A percentile compares a stretch with the other conserved stretches of the same genome.
These are phyloP conservation scores for Lithospermum erythrorhizon DNA, from an alignment of 257 asterid genomes.

Conservation along the genomic window DNA sequence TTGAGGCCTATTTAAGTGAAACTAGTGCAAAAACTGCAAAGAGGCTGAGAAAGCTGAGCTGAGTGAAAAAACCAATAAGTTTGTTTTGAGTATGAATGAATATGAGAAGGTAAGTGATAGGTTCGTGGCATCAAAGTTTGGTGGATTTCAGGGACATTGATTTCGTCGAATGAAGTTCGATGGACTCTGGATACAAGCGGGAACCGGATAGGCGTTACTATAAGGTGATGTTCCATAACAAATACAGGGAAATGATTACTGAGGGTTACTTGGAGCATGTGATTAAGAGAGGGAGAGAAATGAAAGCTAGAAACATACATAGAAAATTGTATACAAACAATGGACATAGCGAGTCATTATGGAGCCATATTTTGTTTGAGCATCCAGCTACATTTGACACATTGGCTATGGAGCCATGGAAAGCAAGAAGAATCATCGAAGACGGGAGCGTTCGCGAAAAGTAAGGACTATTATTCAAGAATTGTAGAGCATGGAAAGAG, in stretches of 20 bases:
- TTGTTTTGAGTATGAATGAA: constrained; percentile 42
- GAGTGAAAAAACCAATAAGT: constrained; percentile 19
- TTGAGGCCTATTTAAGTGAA: constrained; percentile 37
- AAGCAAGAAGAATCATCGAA: no score
- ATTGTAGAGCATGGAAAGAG: no score
- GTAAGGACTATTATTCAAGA: no score
- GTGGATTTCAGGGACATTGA: constrained; percentile 27
- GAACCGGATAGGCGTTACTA: constrained; percentile 14
- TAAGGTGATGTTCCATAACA: constrained; percentile 19
- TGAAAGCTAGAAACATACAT: no score
- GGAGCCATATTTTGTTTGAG: no score
- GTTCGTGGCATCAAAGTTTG: constrained; percentile 23
- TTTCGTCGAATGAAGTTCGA: constrained; percentile 1
- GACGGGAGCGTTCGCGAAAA: no score
- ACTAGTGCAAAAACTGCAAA: constrained; percentile 23
- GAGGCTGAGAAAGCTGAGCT: constrained; percentile 42
- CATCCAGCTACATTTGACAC: no score
- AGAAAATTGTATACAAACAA: no score
- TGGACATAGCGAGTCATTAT: no score
- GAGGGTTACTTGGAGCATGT: no score
- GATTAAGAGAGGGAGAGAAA: no score
- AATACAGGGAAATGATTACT: background rate
- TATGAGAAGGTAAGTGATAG: constrained; percentile 24
- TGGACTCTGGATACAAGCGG: background rate
- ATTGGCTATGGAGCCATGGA: no score